A percentile compares a stretch with the other conserved stretches of the same genome.
Conservation (phyloP, 768 basidiomycete species). For the Antrodiella citrinella region DNA sequence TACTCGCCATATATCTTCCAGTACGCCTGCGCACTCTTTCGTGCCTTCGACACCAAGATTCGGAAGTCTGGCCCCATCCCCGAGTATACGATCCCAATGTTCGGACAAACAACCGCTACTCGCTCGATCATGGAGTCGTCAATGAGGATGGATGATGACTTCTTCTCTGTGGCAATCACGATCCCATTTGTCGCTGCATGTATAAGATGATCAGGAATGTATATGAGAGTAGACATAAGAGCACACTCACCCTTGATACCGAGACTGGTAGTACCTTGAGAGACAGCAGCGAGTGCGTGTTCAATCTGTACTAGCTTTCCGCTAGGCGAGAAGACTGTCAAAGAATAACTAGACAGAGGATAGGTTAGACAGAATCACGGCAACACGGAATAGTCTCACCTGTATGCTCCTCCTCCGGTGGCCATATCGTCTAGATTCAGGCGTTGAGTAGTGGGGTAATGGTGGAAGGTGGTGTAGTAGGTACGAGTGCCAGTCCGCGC, state of each 20-base stretch:
- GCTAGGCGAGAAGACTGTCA: conserved; percentile 98
- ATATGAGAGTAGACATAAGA: neutral
- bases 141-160: conserved; percentile 93
- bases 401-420: conserved; percentile 26
- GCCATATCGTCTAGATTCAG: conserved; percentile 7
- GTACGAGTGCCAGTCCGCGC: conserved; percentile 10
- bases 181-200: conserved; percentile 93
- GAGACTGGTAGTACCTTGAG: conserved; percentile 91
- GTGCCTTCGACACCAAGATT: conserved; percentile 85
- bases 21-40: conserved; percentile 97
- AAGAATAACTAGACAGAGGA: conserved; percentile 94
- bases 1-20: conserved; percentile 99
- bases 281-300: conserved; percentile 95
- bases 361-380: neutral
- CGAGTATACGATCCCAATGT: conserved; percentile 98
- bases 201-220: neutral
- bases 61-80: conserved; percentile 99
- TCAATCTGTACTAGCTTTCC: conserved; percentile 99
- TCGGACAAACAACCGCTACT: conserved; percentile 94
- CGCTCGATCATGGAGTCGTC: conserved; percentile 98
- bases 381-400: conserved; percentile 14
- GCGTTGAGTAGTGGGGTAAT: conserved; percentile 4
- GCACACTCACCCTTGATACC: conserved; percentile 90
- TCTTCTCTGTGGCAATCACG: conserved; percentile 99
- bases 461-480: neutral